phyloP scores from a whole-genome alignment of 441 rosid genomes.

The Gossypium gossypioides region DNA sequence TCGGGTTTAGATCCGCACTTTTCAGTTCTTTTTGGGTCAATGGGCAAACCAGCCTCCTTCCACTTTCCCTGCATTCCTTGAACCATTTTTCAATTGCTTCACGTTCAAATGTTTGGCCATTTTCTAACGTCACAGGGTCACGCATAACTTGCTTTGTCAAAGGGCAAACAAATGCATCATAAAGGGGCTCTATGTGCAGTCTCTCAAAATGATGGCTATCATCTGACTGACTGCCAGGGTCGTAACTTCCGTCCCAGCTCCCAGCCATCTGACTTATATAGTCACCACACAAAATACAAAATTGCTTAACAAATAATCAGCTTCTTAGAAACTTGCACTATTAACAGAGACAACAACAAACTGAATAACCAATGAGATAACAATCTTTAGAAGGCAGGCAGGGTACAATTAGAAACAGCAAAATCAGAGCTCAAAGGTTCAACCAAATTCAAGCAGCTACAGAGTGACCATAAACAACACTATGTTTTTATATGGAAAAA shows the following conservation, averaged over 20 bases:
- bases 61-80: constrained; percentile 60
- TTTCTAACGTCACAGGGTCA: constrained; percentile 77
- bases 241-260: constrained; percentile 60
- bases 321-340: not conserved
- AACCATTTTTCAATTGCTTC: constrained; percentile 86
- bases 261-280: constrained; percentile 39
- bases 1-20: constrained; percentile 56
- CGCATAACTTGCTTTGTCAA: constrained; percentile 76
- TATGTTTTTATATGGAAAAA: not conserved
- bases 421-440: not conserved
- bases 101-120: constrained; percentile 84
- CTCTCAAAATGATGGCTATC: constrained; percentile 68
- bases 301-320: not conserved
- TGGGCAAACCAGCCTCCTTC: constrained; percentile 61
- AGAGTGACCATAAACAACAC: not conserved
- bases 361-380: not conserved
- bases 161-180: constrained; percentile 88
- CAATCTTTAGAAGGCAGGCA: not conserved
- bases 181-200: constrained; percentile 58
- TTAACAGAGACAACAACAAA: not conserved
- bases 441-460: not conserved
- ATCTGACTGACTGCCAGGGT: constrained; percentile 61
- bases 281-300: constrained; percentile 10
- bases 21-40: constrained; percentile 62
- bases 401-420: not conserved